These are phyloP conservation scores for Tolypocladium inflatum DNA, from an alignment of 2,329 filamentous ascomycete genomes.

Conservation along the genomic window DNA sequence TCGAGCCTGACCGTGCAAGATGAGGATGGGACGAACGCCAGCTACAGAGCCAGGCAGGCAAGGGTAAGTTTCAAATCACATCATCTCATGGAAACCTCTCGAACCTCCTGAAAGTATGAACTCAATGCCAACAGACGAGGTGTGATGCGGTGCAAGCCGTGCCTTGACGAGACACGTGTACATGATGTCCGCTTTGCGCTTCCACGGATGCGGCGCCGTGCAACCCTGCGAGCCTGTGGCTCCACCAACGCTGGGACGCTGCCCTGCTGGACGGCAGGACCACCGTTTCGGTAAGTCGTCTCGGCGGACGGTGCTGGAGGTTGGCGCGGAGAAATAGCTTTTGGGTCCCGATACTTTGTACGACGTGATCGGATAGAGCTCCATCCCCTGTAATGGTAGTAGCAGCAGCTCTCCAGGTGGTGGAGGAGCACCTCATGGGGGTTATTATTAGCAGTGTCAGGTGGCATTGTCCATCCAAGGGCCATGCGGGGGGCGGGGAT, in stretches of 20 bases:
- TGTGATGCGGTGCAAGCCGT: not conserved
- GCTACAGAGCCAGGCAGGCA: not conserved
- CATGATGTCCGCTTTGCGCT: not conserved
- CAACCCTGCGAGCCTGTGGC: not conserved
- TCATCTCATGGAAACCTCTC: not conserved
- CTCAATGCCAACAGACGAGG: not conserved
- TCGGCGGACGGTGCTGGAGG: not conserved
- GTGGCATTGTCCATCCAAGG: not conserved
- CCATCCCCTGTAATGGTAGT: not conserved
- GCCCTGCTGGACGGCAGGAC: not conserved
- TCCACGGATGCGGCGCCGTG: not conserved
- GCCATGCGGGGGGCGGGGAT: not conserved
- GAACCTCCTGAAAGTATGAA: no score
- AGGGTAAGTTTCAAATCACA: not conserved
- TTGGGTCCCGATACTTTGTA: not conserved
- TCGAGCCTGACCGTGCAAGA: not conserved
- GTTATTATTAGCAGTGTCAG: not conserved
- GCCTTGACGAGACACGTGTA: not conserved
- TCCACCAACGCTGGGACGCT: not conserved
- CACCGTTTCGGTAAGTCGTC: not conserved
- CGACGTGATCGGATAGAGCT: not conserved
- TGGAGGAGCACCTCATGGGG: not conserved
- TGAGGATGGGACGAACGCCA: not conserved
- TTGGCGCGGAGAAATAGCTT: not conserved
- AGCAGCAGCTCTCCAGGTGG: not conserved